These are phyloP conservation scores for Babesia gibsoni DNA, from an alignment of 169 alveolate species.

Conservation along the genomic window DNA sequence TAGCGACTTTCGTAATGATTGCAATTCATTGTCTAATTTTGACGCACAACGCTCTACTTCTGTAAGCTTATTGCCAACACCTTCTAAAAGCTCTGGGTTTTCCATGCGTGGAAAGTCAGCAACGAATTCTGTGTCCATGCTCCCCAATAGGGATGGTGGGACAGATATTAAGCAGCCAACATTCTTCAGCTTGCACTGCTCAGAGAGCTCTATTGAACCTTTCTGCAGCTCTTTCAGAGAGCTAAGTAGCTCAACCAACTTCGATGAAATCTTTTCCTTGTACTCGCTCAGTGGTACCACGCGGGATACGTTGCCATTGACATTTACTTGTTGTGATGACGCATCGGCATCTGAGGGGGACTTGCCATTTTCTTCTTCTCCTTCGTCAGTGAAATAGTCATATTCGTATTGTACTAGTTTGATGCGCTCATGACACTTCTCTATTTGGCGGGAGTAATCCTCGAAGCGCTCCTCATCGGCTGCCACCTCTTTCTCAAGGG, in stretches of 20 bases:
- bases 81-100: background rate
- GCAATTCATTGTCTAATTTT: conserved; percentile 1
- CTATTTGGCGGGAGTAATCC: background rate
- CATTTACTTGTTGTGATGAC: no score
- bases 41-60: background rate
- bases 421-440: conserved; percentile 33
- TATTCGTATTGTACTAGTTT: conserved; percentile 20
- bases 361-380: background rate
- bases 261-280: background rate
- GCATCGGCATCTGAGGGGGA: background rate
- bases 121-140: conserved; percentile 1
- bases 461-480: conserved; percentile 6
- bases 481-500: conserved; percentile 15
- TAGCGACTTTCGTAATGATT: conserved; percentile 41
- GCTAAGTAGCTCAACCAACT: background rate
- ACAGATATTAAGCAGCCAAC: conserved; percentile 15
- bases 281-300: conserved; percentile 23
- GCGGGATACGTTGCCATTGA: background rate
- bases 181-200: conserved; percentile 41
- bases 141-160: background rate
- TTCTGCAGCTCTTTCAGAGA: conserved; percentile 19
- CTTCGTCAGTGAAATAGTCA: background rate
- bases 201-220: conserved; percentile 27
- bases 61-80: background rate
- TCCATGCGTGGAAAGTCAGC: conserved; percentile 16